Evolutionary conservation across 805 yeast genomes (phyloP).

Genomic region (Teunomyces aglyptinius): DNA sequence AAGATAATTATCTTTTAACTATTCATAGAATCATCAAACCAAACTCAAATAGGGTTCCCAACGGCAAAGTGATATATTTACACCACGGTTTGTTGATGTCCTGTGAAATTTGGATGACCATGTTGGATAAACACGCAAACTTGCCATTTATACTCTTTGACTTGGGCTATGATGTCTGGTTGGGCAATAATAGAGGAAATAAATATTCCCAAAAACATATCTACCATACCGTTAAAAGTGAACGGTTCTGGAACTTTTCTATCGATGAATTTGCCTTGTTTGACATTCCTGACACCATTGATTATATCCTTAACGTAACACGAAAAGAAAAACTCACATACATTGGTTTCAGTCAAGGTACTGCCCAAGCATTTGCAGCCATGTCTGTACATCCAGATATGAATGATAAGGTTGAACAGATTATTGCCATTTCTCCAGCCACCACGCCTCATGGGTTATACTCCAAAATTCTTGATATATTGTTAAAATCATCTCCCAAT

Average conservation of each 20-base stretch:
- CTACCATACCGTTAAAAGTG: constrained; percentile 31
- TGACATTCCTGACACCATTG: constrained; percentile 83
- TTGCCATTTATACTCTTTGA: constrained; percentile 78
- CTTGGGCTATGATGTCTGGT: constrained; percentile 89
- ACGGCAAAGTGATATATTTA: constrained; percentile 62
- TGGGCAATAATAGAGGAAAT: constrained; percentile 91
- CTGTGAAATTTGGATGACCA: constrained; percentile 70
- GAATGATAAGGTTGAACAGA: constrained; percentile 51
- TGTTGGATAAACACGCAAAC: constrained; percentile 37
- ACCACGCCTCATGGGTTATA: constrained; percentile 86
- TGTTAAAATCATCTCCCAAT: constrained; percentile 74
- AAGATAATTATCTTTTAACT: constrained; percentile 74
- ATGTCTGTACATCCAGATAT: constrained; percentile 63
- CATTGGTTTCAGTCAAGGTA: constrained; percentile 91
- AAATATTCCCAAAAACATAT: constrained; percentile 84
- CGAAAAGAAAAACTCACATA: constrained; percentile 48
- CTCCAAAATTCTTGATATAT: constrained; percentile 70
- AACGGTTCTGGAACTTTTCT: constrained; percentile 83
- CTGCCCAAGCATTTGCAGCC: constrained; percentile 90
- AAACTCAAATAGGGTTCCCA: constrained; percentile 1
- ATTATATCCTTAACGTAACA: constrained; percentile 62
- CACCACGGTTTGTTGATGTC: constrained; percentile 93
- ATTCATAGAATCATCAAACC: constrained; percentile 61
- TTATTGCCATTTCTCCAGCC: constrained; percentile 91
- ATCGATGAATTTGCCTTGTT: constrained; percentile 88